Evolutionary conservation across 2,329 filamentous ascomycete genomes (phyloP).

Genomic region (Ophiostoma ulmi): DNA sequence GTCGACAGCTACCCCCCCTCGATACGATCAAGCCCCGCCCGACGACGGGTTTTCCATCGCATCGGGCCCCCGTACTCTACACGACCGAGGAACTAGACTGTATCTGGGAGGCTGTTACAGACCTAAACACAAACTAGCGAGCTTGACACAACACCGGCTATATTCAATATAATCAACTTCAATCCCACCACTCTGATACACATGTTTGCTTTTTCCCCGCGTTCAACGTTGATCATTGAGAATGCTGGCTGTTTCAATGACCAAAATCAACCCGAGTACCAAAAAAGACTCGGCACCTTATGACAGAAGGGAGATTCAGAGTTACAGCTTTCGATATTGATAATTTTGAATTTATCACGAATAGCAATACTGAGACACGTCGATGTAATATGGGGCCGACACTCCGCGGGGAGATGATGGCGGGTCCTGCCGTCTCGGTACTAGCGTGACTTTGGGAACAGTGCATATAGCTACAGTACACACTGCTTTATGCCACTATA

Average conservation of each 20-base stretch:
- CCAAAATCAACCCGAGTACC: no score
- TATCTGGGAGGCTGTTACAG: not conserved
- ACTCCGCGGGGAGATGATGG: not conserved
- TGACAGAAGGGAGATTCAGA: no score
- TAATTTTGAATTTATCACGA: not conserved
- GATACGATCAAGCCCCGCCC: slow-evolving; percentile 1
- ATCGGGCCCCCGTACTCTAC: not conserved
- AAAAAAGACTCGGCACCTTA: no score
- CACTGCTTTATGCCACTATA: no score
- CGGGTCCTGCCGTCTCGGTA: not conserved
- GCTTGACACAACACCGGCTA: not conserved
- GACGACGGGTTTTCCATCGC: not conserved
- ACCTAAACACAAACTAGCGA: not conserved
- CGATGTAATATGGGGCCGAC: not conserved
- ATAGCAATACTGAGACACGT: not conserved
- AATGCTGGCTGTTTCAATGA: no score
- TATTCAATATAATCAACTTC: not conserved
- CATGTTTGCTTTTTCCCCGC: not conserved
- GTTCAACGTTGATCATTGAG: not conserved
- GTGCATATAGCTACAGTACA: not conserved
- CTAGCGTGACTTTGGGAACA: not conserved
- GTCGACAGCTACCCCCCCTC: not conserved
- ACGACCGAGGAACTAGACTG: not conserved
- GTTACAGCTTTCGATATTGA: no score
- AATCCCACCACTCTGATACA: not conserved